Evolutionary conservation across 2,329 filamentous ascomycete species (phyloP).

Genomic region (Colletotrichum sp.): DNA sequence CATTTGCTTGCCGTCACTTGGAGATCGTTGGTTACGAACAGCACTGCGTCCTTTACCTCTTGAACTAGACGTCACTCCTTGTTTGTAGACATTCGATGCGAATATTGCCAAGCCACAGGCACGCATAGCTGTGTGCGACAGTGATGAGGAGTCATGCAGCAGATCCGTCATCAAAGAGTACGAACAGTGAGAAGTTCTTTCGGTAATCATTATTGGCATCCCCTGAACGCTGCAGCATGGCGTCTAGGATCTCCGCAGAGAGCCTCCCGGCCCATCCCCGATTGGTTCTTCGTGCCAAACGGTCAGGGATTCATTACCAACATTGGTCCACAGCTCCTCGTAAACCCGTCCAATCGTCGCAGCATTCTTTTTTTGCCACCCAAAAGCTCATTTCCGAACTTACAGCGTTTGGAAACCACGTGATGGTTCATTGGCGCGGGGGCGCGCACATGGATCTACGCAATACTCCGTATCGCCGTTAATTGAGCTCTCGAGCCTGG

Average conservation of each 20-base stretch:
- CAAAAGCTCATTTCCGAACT: neutral
- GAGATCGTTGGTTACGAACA: neutral
- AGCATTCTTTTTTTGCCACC: neutral
- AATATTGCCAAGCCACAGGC: neutral
- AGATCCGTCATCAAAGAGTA: neutral
- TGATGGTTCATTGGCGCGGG: neutral
- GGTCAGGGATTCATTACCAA: neutral
- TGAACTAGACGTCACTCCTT: neutral
- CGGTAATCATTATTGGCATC: neutral
- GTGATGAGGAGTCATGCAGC: neutral
- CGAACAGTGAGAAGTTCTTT: neutral
- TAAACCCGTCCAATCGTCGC: neutral
- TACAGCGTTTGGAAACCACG: neutral
- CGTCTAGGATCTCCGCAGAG: neutral
- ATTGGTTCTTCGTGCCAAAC: neutral
- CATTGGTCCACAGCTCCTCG: neutral
- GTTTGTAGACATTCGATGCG: neutral
- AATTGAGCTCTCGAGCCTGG: neutral
- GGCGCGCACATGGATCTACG: neutral
- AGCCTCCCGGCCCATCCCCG: neutral
- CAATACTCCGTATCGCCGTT: neutral
- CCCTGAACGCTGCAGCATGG: neutral
- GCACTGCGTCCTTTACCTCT: neutral
- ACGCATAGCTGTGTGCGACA: neutral
- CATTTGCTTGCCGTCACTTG: neutral